phyloP scores from a whole-genome alignment of 805 yeast genomes.

The Ogataea dorogensis region DNA sequence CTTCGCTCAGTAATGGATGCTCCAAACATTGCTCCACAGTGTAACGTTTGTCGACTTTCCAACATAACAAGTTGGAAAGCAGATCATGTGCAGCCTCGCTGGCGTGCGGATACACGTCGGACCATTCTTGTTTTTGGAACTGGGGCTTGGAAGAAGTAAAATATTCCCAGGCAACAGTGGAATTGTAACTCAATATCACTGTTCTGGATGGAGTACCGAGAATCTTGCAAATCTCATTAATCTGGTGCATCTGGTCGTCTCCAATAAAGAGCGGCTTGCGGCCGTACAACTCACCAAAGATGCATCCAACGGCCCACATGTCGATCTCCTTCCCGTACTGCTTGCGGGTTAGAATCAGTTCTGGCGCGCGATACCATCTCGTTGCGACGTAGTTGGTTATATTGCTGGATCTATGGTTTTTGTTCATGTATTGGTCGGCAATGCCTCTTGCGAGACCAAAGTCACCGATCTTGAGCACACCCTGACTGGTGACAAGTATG shows the following conservation, averaged over 20 bases:
- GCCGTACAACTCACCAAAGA: conserved; percentile 79
- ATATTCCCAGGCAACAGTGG: conserved; percentile 46
- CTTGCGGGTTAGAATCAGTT: conserved; percentile 62
- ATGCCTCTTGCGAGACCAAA: conserved; percentile 90
- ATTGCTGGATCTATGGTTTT: conserved; percentile 37
- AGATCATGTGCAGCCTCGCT: conserved; percentile 49
- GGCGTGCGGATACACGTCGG: conserved; percentile 61
- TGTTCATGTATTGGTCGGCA: conserved; percentile 30
- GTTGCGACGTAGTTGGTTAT: conserved; percentile 91
- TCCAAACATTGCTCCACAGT: conserved; percentile 55
- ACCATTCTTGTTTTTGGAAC: conserved; percentile 47
- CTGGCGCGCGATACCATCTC: conserved; percentile 95
- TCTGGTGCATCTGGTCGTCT: conserved; percentile 65
- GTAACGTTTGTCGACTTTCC: conserved; percentile 59
- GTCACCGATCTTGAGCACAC: conserved; percentile 83
- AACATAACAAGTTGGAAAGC: conserved; percentile 53
- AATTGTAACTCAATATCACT: conserved; percentile 42
- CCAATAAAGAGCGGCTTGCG: conserved; percentile 82
- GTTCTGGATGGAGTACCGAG: conserved; percentile 68
- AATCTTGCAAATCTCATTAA: conserved; percentile 62
- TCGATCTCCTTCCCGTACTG: conserved; percentile 71
- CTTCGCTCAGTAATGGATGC: conserved; percentile 52
- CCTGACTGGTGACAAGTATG: conserved; percentile 71
- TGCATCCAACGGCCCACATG: conserved; percentile 94
- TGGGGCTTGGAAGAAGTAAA: conserved; percentile 44